Conservation (phyloP, 768 basidiomycete genomes). For the Boletellus ananiceps region DNA sequence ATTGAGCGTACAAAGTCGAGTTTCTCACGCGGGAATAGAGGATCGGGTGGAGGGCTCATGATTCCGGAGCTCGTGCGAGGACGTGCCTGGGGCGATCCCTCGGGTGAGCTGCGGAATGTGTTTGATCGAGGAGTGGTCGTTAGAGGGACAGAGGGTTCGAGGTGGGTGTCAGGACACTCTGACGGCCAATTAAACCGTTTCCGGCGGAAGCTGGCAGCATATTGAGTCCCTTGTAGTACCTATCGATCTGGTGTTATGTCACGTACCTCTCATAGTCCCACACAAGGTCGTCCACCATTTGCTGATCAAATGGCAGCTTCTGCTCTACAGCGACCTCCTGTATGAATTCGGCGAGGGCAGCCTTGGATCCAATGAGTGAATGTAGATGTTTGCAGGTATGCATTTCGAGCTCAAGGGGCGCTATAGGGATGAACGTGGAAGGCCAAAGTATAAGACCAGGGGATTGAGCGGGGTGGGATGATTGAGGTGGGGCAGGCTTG, state of each 20-base stretch:
- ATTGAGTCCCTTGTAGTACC: constrained; percentile 7
- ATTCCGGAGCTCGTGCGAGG: constrained; percentile 7
- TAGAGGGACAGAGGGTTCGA: constrained; percentile 21
- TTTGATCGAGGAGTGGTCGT: constrained; percentile 21
- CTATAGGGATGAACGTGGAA: constrained; percentile 53
- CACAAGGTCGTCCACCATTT: constrained; percentile 24
- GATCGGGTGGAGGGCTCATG: constrained; percentile 18
- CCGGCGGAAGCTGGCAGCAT: constrained; percentile 53
- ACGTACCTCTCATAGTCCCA: constrained; percentile 37
- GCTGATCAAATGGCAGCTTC: constrained; percentile 16
- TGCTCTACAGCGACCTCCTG: constrained; percentile 29
- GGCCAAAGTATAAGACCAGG: constrained; percentile 61
- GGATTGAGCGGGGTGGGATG: constrained; percentile 43
- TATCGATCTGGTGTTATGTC: background rate
- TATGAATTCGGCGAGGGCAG: constrained; percentile 51
- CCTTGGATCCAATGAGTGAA: constrained; percentile 56
- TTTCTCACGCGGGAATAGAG: constrained; percentile 33
- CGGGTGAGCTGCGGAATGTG: constrained; percentile 16
- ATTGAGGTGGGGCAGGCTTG: constrained; percentile 10
- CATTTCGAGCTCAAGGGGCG: constrained; percentile 63
- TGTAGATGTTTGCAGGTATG: constrained; percentile 70
- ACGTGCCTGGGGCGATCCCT: constrained; percentile 9
- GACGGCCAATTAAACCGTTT: constrained; percentile 66
- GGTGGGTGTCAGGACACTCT: constrained; percentile 34
- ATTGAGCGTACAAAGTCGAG: constrained; percentile 50